Conservation (phyloP, 1,139 yeast genomes). For the Taphrina wiesneri region DNA sequence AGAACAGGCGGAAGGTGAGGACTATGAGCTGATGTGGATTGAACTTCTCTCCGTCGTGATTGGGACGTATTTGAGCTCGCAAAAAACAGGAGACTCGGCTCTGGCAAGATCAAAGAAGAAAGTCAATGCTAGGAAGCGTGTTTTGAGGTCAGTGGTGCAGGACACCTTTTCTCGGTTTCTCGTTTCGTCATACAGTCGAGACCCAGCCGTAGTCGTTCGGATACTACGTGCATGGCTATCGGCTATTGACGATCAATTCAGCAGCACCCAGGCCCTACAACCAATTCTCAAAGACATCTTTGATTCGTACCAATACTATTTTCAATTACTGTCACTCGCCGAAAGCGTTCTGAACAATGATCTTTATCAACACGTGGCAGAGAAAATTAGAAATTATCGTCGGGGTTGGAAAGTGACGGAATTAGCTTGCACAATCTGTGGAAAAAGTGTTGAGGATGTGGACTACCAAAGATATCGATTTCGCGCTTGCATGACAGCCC, state of each 20-base stretch:
- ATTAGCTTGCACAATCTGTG: neutral
- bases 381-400: neutral
- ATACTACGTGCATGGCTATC: constrained; percentile 55
- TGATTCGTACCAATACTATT: constrained; percentile 64
- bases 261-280: constrained; percentile 61
- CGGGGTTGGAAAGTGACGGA: constrained; percentile 1
- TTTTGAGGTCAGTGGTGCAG: constrained; percentile 41
- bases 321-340: constrained; percentile 57
- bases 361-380: neutral
- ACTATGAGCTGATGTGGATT: neutral
- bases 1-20: neutral
- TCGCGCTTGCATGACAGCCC: neutral
- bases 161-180: constrained; percentile 42
- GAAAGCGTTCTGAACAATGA: constrained; percentile 50
- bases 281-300: constrained; percentile 64
- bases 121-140: neutral
- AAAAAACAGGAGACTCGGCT: neutral
- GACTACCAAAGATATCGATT: neutral
- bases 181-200: constrained; percentile 37
- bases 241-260: constrained; percentile 41
- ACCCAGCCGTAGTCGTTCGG: constrained; percentile 50
- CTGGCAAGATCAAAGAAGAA: neutral
- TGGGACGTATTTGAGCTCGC: neutral
- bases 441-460: neutral
- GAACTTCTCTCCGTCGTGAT: neutral